Evolutionary conservation across 345 rosid species (phyloP).

Genomic region (Geranium brycei): DNA sequence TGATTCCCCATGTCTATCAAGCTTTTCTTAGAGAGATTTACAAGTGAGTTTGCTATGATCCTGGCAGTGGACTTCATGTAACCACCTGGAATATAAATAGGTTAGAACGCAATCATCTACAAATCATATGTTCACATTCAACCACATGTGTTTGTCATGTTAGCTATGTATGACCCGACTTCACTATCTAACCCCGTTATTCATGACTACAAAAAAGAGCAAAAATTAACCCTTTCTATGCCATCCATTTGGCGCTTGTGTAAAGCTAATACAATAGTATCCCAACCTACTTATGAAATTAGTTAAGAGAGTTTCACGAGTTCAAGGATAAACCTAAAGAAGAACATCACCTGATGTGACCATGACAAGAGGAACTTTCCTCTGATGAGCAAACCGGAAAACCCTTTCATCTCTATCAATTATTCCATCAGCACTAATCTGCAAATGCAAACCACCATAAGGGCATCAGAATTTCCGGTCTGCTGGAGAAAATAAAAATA

Average conservation of each 20-base stretch:
- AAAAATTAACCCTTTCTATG: too few species aligned
- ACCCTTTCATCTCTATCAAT: slow-evolving; percentile 76
- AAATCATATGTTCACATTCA: background rate
- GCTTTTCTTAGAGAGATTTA: slow-evolving; percentile 48
- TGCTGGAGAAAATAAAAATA: background rate
- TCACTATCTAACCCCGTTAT: too few species aligned
- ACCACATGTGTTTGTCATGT: background rate
- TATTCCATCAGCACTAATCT: slow-evolving; percentile 75
- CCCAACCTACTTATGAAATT: background rate
- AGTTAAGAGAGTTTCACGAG: background rate
- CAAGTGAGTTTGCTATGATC: slow-evolving; percentile 71
- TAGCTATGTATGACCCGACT: too few species aligned
- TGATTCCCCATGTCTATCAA: slow-evolving; percentile 26
- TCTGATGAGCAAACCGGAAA: slow-evolving; percentile 62
- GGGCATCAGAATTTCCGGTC: background rate
- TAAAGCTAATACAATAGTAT: background rate
- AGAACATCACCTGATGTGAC: slow-evolving; percentile 63
- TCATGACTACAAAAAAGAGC: too few species aligned
- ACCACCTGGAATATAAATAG: slow-evolving; percentile 51
- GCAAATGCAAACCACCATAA: slow-evolving; percentile 10
- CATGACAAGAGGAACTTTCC: slow-evolving; percentile 68
- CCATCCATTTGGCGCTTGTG: too few species aligned
- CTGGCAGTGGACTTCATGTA: slow-evolving; percentile 90
- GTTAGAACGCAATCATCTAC: background rate
- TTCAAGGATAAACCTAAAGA: background rate